A percentile compares a stretch with the other conserved stretches of the same genome.
Conservation (phyloP, 345 rosid species). For the Arabidopsis arenosa region DNA sequence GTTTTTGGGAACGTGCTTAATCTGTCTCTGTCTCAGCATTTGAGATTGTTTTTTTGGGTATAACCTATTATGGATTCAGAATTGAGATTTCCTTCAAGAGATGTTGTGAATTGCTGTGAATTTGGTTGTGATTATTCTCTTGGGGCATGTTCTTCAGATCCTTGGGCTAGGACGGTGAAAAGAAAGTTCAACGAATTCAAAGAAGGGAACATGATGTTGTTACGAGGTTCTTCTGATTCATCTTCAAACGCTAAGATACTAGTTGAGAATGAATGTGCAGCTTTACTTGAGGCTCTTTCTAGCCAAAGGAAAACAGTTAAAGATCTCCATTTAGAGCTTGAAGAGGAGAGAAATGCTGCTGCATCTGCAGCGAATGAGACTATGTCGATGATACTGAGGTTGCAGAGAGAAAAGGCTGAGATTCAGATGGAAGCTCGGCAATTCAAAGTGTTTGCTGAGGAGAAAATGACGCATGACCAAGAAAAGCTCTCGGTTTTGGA, state of each 20-base stretch:
- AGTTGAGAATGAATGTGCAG: slow-evolving; percentile 72
- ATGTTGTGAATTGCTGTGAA: slow-evolving; percentile 55
- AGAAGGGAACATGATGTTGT: slow-evolving; percentile 49
- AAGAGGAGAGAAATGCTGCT: slow-evolving; percentile 88
- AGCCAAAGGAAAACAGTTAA: slow-evolving; percentile 65
- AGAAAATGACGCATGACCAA: slow-evolving; percentile 83
- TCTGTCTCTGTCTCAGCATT: slow-evolving; percentile 13
- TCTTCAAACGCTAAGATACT: slow-evolving; percentile 62
- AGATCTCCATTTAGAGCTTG: slow-evolving; percentile 65
- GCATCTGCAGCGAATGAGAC: slow-evolving; percentile 89
- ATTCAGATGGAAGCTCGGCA: slow-evolving; percentile 90
- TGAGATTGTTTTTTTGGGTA: slow-evolving; percentile 41
- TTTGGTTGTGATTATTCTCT: slow-evolving; percentile 60
- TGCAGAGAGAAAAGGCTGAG: slow-evolving; percentile 96
- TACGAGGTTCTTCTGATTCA: slow-evolving; percentile 54
- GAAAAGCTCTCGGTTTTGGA: slow-evolving; percentile 64
- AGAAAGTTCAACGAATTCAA: slow-evolving; percentile 41
- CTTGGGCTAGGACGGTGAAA: slow-evolving; percentile 42
- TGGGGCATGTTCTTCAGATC: slow-evolving; percentile 37
- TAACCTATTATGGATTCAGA: slow-evolving; percentile 60
- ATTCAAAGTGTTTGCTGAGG: slow-evolving; percentile 75
- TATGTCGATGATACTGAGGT: slow-evolving; percentile 91
- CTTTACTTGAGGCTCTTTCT: slow-evolving; percentile 66
- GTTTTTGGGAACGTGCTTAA: slow-evolving; percentile 22
- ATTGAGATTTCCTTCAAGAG: slow-evolving; percentile 46